These are phyloP conservation scores for Solanum virginianum DNA, from an alignment of 257 asterid species.

Conservation along the genomic window DNA sequence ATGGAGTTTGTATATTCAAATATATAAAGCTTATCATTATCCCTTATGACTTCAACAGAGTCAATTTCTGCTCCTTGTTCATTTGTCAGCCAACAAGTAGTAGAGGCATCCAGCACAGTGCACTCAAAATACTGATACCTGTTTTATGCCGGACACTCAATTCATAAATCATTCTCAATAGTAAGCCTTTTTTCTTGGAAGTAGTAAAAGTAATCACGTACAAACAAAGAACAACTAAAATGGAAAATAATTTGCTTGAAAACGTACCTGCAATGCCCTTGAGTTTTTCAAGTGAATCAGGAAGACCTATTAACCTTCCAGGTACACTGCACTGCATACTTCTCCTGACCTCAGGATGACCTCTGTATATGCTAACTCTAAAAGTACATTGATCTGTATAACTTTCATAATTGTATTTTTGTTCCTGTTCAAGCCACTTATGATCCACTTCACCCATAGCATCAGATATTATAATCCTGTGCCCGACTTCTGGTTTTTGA, in stretches of 20 bases:
- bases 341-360: slow-evolving; percentile 44
- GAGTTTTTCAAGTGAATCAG: slow-evolving; percentile 44
- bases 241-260: not conserved
- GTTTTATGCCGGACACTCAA: not conserved
- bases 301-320: slow-evolving; percentile 55
- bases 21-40: slow-evolving; percentile 61
- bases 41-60: slow-evolving; percentile 79
- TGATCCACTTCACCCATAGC: slow-evolving; percentile 1
- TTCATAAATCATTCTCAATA: not conserved
- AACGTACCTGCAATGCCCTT: slow-evolving; percentile 54
- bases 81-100: slow-evolving; percentile 53
- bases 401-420: not conserved
- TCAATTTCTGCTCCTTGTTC: slow-evolving; percentile 82
- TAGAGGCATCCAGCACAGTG: slow-evolving; percentile 90
- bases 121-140: slow-evolving; percentile 69
- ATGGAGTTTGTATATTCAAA: slow-evolving; percentile 1
- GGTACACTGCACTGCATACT: slow-evolving; percentile 35
- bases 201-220: slow-evolving; percentile 16
- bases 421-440: slow-evolving; percentile 11
- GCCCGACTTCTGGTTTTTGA: slow-evolving; percentile 49
- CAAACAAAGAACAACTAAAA: slow-evolving; percentile 30
- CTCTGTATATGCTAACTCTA: slow-evolving; percentile 68
- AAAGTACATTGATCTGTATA: slow-evolving; percentile 1
- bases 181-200: not conserved
- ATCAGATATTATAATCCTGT: slow-evolving; percentile 30